Evolutionary conservation across 2,329 filamentous ascomycete species (phyloP).

Genomic region (Fusarium sp.): DNA sequence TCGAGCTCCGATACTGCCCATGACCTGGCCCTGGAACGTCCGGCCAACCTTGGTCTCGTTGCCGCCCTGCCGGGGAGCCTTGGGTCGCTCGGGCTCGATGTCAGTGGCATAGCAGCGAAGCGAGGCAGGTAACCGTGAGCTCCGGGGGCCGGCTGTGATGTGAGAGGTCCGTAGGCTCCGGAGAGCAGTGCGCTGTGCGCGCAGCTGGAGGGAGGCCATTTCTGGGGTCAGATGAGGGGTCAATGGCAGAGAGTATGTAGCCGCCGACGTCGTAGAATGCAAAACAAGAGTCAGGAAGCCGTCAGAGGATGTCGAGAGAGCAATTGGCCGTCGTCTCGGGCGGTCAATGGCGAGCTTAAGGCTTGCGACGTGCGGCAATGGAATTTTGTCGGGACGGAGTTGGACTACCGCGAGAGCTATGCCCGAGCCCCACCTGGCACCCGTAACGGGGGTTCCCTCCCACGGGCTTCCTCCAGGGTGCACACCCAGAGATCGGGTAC

Average conservation of each 20-base stretch:
- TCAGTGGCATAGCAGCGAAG: slow-evolving; percentile 51
- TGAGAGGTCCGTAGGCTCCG: slow-evolving; percentile 43
- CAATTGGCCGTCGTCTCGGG: slow-evolving; percentile 16
- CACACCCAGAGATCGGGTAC: slow-evolving; percentile 1
- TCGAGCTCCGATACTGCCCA: slow-evolving; percentile 67
- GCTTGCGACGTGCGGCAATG: slow-evolving; percentile 38
- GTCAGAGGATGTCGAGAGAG: not conserved
- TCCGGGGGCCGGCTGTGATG: slow-evolving; percentile 28
- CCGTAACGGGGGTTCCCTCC: slow-evolving; percentile 5
- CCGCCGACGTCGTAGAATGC: not conserved
- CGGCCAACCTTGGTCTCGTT: slow-evolving; percentile 55
- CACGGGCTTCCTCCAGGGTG: slow-evolving; percentile 4
- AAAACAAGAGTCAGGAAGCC: not conserved
- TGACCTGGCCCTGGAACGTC: slow-evolving; percentile 69
- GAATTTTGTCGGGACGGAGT: slow-evolving; percentile 45
- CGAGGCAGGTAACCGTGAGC: slow-evolving; percentile 21
- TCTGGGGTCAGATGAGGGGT: not conserved
- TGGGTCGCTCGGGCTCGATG: slow-evolving; percentile 51
- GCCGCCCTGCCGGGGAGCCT: slow-evolving; percentile 43
- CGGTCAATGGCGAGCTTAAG: slow-evolving; percentile 34
- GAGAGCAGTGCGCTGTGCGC: slow-evolving; percentile 47
- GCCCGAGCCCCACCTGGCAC: slow-evolving; percentile 33
- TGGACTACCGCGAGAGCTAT: slow-evolving; percentile 41
- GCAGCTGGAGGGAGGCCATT: slow-evolving; percentile 51
- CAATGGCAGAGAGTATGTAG: slow-evolving; percentile 16